Evolutionary conservation across 78 protist species (phyloP).

Genomic region (Dictyostelium brefeldianum): DNA sequence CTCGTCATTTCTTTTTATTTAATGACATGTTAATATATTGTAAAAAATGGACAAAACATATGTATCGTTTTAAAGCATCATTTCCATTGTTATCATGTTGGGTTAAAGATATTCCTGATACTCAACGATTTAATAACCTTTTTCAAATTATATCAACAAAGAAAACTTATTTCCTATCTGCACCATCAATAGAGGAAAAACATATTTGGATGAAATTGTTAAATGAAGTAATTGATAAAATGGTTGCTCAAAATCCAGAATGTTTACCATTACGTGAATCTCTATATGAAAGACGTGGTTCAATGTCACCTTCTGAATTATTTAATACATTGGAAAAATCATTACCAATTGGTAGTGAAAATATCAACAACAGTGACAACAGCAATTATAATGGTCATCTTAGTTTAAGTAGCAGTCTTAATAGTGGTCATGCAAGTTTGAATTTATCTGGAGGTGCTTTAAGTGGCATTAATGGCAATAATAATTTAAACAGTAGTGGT

Average conservation of each 20-base stretch:
- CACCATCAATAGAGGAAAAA: conserved; percentile 53
- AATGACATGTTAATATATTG: conserved; percentile 58
- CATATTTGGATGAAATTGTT: conserved; percentile 50
- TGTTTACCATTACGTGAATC: conserved; percentile 7
- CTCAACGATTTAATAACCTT: conserved; percentile 26
- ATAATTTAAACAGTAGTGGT: not conserved
- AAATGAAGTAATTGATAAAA: conserved; percentile 63
- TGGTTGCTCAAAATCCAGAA: conserved; percentile 46
- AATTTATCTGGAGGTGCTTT: not conserved
- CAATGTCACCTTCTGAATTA: conserved; percentile 49
- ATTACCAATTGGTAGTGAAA: conserved; percentile 22
- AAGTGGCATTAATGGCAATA: not conserved
- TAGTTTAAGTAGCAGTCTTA: not conserved
- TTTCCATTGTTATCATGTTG: conserved; percentile 63
- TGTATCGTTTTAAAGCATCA: conserved; percentile 38
- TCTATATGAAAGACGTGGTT: conserved; percentile 51
- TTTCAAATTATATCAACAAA: conserved; percentile 60
- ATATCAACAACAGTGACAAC: not conserved
- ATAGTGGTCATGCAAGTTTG: not conserved
- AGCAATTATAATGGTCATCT: not conserved
- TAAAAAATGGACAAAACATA: conserved; percentile 45
- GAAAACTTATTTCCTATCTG: conserved; percentile 61
- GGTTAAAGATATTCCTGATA: conserved; percentile 71
- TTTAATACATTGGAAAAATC: conserved; percentile 19
- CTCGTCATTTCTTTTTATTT: conserved; percentile 65